Percentiles rank a stretch among this genome's conserved stretches.
Evolutionary conservation across 2,329 filamentous ascomycete species (phyloP).

Genomic region (Biscogniauxia sp.): DNA sequence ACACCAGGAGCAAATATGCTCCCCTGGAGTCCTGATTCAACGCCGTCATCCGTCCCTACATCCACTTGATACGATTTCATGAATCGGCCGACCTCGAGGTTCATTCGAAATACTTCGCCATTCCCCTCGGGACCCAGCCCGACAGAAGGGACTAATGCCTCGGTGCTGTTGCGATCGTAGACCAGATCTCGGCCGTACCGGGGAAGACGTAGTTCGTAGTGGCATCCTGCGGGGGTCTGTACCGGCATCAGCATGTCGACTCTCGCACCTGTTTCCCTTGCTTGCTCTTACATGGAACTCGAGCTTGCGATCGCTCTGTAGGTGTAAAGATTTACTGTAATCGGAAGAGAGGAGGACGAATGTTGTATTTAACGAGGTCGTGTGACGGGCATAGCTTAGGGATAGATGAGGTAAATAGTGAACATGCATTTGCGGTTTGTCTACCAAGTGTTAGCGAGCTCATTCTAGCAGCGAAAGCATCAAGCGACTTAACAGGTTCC

Average conservation of each 20-base stretch:
- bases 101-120: slow-evolving; percentile 90
- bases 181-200: slow-evolving; percentile 87
- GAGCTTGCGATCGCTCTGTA: slow-evolving; percentile 86
- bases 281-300: slow-evolving; percentile 75
- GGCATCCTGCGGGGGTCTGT: slow-evolving; percentile 57
- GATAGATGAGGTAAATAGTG: slow-evolving; percentile 92
- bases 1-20: slow-evolving; percentile 82
- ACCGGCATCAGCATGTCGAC: not conserved
- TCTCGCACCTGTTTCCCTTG: not conserved
- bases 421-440: slow-evolving; percentile 82
- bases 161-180: slow-evolving; percentile 68
- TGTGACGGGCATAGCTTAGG: slow-evolving; percentile 91
- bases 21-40: slow-evolving; percentile 75
- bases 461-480: not conserved
- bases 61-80: slow-evolving; percentile 93
- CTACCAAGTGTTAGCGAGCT: slow-evolving; percentile 6
- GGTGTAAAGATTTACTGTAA: slow-evolving; percentile 90
- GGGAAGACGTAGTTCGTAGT: slow-evolving; percentile 86
- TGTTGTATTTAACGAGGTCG: slow-evolving; percentile 84
- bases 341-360: slow-evolving; percentile 87
- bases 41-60: slow-evolving; percentile 78
- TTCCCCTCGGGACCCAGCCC: slow-evolving; percentile 81
- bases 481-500: slow-evolving; percentile 56
- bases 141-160: slow-evolving; percentile 83
- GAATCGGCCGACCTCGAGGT: slow-evolving; percentile 87